Conservation (phyloP, 2,329 filamentous ascomycete genomes). For the Chrysoporthe deuterocubensis region DNA sequence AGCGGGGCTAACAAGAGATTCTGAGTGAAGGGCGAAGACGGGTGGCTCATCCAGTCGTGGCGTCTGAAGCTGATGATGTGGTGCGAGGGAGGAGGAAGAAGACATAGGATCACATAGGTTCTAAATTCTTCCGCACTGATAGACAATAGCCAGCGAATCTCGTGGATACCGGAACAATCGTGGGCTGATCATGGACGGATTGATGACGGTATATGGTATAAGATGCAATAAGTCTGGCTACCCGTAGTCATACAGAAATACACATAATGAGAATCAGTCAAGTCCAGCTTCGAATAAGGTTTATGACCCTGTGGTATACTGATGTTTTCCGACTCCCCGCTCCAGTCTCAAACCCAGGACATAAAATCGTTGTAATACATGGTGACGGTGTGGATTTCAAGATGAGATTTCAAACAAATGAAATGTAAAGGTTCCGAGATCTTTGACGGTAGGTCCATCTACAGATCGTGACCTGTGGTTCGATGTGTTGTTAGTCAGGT, state of each 20-base stretch:
- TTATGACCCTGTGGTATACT: not conserved
- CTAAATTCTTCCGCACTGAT: too few species aligned
- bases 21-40: not conserved
- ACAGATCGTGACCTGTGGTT: slow-evolving; percentile 5
- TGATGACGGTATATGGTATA: too few species aligned
- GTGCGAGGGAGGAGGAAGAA: too few species aligned
- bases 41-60: too few species aligned
- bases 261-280: not conserved
- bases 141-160: too few species aligned
- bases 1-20: not conserved
- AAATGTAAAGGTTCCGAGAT: not conserved
- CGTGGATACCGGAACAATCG: too few species aligned
- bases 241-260: not conserved
- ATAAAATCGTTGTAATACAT: not conserved
- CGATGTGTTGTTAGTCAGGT: not conserved
- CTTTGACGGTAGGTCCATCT: not conserved
- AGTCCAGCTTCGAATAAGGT: not conserved
- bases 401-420: not conserved
- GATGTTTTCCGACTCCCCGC: not conserved
- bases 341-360: not conserved
- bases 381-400: not conserved
- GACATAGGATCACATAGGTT: too few species aligned
- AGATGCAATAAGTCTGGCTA: not conserved
- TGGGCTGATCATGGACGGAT: too few species aligned
- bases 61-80: too few species aligned